Percentiles rank a stretch among this genome's conserved stretches.
phyloP scores from a whole-genome alignment of 1,139 yeast species.

The Yarrowia galli region DNA sequence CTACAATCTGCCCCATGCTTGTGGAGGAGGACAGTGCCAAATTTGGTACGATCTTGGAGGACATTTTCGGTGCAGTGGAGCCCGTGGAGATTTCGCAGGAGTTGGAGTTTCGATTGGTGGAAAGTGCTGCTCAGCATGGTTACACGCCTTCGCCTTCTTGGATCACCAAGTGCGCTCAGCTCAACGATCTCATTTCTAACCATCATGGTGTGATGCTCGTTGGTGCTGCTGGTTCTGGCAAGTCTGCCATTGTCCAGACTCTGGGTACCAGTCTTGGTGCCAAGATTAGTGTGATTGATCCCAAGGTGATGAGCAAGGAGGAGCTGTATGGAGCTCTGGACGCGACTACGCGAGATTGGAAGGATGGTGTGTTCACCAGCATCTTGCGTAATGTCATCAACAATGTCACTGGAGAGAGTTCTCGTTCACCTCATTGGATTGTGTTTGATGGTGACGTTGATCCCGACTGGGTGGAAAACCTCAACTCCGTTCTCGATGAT shows the following conservation, averaged over 20 bases:
- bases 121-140: constrained; percentile 43
- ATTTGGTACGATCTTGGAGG: constrained; percentile 11
- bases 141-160: constrained; percentile 54
- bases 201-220: constrained; percentile 85
- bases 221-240: constrained; percentile 82
- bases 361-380: constrained; percentile 82
- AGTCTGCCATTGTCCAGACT: constrained; percentile 63
- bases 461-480: constrained; percentile 91
- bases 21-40: constrained; percentile 57
- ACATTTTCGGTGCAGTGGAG: constrained; percentile 8
- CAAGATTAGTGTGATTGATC: constrained; percentile 63
- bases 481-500: constrained; percentile 91
- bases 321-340: constrained; percentile 76
- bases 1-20: constrained; percentile 71
- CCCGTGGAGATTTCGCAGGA: constrained; percentile 18
- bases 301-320: constrained; percentile 74
- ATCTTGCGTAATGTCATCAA: constrained; percentile 67
- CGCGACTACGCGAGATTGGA: constrained; percentile 86
- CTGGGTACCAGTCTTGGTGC: constrained; percentile 58
- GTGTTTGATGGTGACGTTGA: constrained; percentile 94
- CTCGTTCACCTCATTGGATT: constrained; percentile 68
- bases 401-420: constrained; percentile 65
- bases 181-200: constrained; percentile 66
- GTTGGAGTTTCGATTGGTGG: constrained; percentile 9
- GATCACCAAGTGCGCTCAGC: constrained; percentile 66